Evolutionary conservation across 2,329 filamentous ascomycete species (phyloP).

Genomic region (Cladosporium sp.): DNA sequence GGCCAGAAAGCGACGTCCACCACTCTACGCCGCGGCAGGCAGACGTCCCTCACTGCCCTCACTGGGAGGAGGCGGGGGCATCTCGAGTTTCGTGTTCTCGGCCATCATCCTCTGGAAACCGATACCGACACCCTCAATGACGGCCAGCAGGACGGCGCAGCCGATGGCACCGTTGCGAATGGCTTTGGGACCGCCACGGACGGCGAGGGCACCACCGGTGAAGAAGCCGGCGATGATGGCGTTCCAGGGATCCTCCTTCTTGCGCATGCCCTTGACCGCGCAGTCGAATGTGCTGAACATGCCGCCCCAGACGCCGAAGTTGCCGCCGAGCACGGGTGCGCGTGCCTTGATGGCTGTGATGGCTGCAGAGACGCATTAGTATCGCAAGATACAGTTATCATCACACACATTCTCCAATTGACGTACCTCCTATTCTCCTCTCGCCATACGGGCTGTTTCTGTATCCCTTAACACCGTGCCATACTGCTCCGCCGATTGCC

Average conservation of each 20-base stretch:
- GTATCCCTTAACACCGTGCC: slow-evolving; percentile 85
- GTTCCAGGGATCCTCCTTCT: slow-evolving; percentile 98
- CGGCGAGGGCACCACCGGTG: slow-evolving; percentile 84
- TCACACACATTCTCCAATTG: neutral
- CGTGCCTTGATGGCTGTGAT: slow-evolving; percentile 97
- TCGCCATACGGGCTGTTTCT: slow-evolving; percentile 65
- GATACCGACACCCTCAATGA: slow-evolving; percentile 96
- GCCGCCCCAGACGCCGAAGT: slow-evolving; percentile 97
- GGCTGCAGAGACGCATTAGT: slow-evolving; percentile 35
- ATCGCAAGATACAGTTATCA: neutral
- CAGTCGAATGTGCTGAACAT: slow-evolving; percentile 96
- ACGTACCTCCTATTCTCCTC: slow-evolving; percentile 71
- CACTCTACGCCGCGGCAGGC: slow-evolving; percentile 4
- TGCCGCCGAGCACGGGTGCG: slow-evolving; percentile 90
- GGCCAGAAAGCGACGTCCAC: neutral
- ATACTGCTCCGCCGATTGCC: slow-evolving; percentile 56
- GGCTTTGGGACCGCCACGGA: slow-evolving; percentile 85
- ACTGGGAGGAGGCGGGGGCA: slow-evolving; percentile 40
- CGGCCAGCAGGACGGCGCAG: slow-evolving; percentile 85
- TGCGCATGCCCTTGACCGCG: slow-evolving; percentile 76
- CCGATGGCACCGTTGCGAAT: slow-evolving; percentile 94
- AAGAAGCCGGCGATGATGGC: slow-evolving; percentile 97
- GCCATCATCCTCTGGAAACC: slow-evolving; percentile 93
- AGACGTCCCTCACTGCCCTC: slow-evolving; percentile 27
- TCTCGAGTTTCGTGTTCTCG: slow-evolving; percentile 74